phyloP scores from a whole-genome alignment of 2,329 filamentous ascomycete genomes.

The Fusarium marasasianum region DNA sequence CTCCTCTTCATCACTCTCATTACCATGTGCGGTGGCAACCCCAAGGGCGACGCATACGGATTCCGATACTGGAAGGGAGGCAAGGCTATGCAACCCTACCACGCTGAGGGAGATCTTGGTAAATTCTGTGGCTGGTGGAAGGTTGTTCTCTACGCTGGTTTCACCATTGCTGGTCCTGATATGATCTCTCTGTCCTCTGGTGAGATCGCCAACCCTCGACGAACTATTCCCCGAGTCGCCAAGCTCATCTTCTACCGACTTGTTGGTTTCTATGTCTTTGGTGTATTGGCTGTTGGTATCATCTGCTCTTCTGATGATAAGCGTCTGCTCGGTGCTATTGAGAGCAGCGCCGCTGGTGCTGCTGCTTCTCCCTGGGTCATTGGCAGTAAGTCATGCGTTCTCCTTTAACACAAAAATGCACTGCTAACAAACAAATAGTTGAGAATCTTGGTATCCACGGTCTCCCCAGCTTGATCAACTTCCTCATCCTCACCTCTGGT shows the following conservation, averaged over 20 bases:
- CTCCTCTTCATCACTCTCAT: conserved; percentile 72
- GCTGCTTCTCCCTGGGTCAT: conserved; percentile 70
- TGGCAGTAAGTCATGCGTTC: conserved; percentile 40
- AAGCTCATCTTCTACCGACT: conserved; percentile 80
- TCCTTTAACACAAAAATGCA: too few species aligned
- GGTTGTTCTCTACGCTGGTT: conserved; percentile 71
- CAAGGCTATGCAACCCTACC: conserved; percentile 48
- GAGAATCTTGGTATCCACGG: conserved; percentile 60
- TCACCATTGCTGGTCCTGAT: conserved; percentile 74
- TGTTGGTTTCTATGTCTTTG: conserved; percentile 75
- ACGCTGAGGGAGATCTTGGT: conserved; percentile 61
- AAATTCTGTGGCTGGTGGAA: conserved; percentile 67
- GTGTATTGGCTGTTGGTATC: conserved; percentile 65
- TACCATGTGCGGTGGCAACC: conserved; percentile 75
- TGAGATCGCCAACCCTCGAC: conserved; percentile 72
- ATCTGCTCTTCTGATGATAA: conserved; percentile 61
- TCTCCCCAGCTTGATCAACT: conserved; percentile 65
- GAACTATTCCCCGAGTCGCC: conserved; percentile 73
- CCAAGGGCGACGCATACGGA: conserved; percentile 68
- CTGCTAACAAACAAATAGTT: conserved; percentile 44
- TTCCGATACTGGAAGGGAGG: conserved; percentile 64
- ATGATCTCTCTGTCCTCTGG: conserved; percentile 66
- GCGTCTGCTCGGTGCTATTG: conserved; percentile 52
- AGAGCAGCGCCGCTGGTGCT: conserved; percentile 63
- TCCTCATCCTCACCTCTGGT: conserved; percentile 67